A percentile compares a stretch with the other conserved stretches of the same genome.
Conservation (phyloP, 768 basidiomycete genomes). For the Russula abietina region DNA sequence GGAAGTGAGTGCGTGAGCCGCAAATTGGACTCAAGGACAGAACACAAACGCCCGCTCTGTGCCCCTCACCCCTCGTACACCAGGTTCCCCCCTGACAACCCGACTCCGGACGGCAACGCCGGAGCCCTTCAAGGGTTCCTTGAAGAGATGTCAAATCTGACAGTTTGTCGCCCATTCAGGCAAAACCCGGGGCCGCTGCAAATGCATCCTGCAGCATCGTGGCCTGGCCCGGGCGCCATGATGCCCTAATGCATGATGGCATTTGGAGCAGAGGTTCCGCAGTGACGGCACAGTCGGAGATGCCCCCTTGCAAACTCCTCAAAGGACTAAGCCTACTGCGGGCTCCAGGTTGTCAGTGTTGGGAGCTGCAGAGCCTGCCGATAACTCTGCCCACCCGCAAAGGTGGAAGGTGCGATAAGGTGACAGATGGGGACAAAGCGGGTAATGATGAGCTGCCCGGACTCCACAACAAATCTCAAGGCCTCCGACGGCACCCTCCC, state of each 20-base stretch:
- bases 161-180: background rate
- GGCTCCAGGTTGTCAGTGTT: background rate
- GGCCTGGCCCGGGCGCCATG: background rate
- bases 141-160: background rate
- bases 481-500: slow-evolving; percentile 19
- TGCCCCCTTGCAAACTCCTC: background rate
- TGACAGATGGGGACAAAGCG: background rate
- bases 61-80: slow-evolving; percentile 24
- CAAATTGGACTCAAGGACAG: slow-evolving; percentile 65
- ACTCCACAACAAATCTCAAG: slow-evolving; percentile 24
- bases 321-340: background rate
- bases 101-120: background rate
- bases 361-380: slow-evolving; percentile 15
- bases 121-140: background rate
- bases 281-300: background rate
- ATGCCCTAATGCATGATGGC: no score
- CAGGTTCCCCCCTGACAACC: slow-evolving; percentile 14
- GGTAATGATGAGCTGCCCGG: slow-evolving; percentile 10
- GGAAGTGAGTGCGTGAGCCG: slow-evolving; percentile 39
- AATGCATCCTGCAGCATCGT: background rate
- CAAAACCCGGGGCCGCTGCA: background rate
- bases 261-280: background rate
- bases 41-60: slow-evolving; percentile 18
- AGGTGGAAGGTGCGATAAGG: slow-evolving; percentile 22
- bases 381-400: slow-evolving; percentile 18